A percentile compares a stretch with the other conserved stretches of the same genome.
These are phyloP conservation scores for Hansenula sp. DNA, from an alignment of 1,139 yeast species.

Conservation along the genomic window DNA sequence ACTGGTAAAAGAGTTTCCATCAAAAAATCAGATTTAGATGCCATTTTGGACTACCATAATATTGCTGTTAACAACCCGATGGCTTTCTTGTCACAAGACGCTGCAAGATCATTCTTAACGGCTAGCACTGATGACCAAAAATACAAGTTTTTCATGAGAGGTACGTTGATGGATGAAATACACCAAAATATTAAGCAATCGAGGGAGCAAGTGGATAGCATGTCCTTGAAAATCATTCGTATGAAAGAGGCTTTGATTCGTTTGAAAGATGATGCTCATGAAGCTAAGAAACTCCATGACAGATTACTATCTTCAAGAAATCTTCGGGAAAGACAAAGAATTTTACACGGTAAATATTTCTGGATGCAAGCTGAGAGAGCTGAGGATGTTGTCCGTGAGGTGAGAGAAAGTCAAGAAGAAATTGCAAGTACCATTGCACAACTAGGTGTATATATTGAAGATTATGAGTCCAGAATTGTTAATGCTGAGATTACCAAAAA, in stretches of 20 bases:
- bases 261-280: slow-evolving; percentile 29
- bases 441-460: slow-evolving; percentile 14
- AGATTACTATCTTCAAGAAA: slow-evolving; percentile 28
- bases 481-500: slow-evolving; percentile 12
- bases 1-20: slow-evolving; percentile 50
- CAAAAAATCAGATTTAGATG: slow-evolving; percentile 63
- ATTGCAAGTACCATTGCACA: slow-evolving; percentile 24
- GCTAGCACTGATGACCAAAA: slow-evolving; percentile 68
- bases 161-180: slow-evolving; percentile 67
- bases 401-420: slow-evolving; percentile 21
- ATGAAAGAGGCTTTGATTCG: slow-evolving; percentile 32
- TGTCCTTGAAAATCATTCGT: slow-evolving; percentile 36
- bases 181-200: slow-evolving; percentile 45
- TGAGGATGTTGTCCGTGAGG: slow-evolving; percentile 21
- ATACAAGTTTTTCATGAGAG: slow-evolving; percentile 74
- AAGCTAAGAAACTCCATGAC: slow-evolving; percentile 36
- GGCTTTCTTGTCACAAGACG: slow-evolving; percentile 91
- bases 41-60: slow-evolving; percentile 64
- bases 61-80: slow-evolving; percentile 89
- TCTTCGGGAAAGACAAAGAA: slow-evolving; percentile 39
- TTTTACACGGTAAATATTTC: slow-evolving; percentile 56
- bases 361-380: slow-evolving; percentile 47
- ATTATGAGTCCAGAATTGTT: slow-evolving; percentile 13
- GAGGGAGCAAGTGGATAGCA: slow-evolving; percentile 35
- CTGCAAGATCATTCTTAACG: slow-evolving; percentile 85